Evolutionary conservation across 106 monocot genomes (phyloP).

Genomic region (Dendrobium officinale): DNA sequence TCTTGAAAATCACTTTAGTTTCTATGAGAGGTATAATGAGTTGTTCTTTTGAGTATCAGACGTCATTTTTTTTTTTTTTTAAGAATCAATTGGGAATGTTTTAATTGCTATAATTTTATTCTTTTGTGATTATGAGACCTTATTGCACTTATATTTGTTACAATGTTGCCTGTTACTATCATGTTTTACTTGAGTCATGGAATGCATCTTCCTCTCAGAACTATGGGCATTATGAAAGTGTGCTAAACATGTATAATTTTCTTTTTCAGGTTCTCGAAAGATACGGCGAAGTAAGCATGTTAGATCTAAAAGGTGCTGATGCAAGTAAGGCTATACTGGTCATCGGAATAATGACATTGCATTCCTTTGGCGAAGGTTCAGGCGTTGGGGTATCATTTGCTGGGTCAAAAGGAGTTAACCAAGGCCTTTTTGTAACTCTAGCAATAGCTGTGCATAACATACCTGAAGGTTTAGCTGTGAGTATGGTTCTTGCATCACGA

Average conservation of each 20-base stretch:
- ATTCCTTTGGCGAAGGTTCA: slow-evolving; percentile 98
- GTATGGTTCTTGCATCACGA: slow-evolving; percentile 91
- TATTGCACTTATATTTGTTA: not conserved
- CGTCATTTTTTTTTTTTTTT: not conserved
- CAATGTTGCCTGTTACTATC: not conserved
- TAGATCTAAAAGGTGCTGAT: slow-evolving; percentile 98
- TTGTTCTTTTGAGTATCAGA: not conserved
- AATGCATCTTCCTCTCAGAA: not conserved
- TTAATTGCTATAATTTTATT: not conserved
- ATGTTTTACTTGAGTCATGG: not conserved
- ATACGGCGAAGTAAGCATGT: slow-evolving; percentile 96
- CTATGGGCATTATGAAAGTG: not conserved
- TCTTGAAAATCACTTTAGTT: not conserved
- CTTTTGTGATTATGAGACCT: not conserved
- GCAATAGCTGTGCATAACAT: slow-evolving; percentile 99
- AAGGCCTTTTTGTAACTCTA: slow-evolving; percentile 86
- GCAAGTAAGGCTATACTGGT: slow-evolving; percentile 93
- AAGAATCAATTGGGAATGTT: not conserved
- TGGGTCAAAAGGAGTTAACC: slow-evolving; percentile 85
- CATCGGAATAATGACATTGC: slow-evolving; percentile 99
- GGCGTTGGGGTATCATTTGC: slow-evolving; percentile 98
- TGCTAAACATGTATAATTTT: not conserved
- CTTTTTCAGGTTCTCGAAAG: slow-evolving; percentile 56
- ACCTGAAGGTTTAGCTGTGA: slow-evolving; percentile 98
- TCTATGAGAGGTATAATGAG: not conserved